Base-by-base conservation (phyloP, 2,329 filamentous ascomycete species). In the Botrytis sinoallii region DNA sequence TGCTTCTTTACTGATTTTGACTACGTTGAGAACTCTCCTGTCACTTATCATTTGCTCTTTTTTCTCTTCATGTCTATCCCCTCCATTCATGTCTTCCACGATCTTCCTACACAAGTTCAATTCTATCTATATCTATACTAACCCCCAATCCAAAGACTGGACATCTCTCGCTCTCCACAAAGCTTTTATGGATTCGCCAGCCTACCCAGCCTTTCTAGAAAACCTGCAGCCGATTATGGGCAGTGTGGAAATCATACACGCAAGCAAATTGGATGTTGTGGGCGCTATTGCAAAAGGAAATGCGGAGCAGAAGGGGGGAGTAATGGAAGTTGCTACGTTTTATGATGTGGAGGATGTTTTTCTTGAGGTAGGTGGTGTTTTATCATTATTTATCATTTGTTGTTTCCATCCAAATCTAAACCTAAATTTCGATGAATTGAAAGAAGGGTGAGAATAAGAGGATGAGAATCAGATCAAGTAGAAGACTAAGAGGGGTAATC, bases 191-290 rank as follows among this genome's bases (percentile, higher is more conserved):
- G 63, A 75, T 4, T 79, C 78, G 0, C 78, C 81, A 14, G 72
- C 64, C 35, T 87, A 86, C 79, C 66, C 52, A 0, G 79, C 83
- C 3, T 85, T 86, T 76, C 66, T 82, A 7, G 9, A 60, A 12
- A 42, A 29, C 1, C 42, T 80, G 16, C 1, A 3, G 3, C 8
- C 71, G 0, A 66, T 80, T 22, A 66, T 76, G 22, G 64, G 69
- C 10, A 46, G n/a, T 40, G 52, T 74, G 8, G 74, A 76, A 16
- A 61, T 78, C 10, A 72, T 75, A 46, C 78, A 80, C 67, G 38
- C 76, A 52, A 7, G 46, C 3, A 55, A 67, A 25, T 65, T 73
- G 3, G 60, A 55, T 40, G 32, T 55, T 6, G 25, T 12, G 4
- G 32, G 22, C 8, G 46, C 22, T 1, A 22, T 40, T 32, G 35